Percentiles rank a stretch among this genome's conserved stretches.
Conservation (phyloP, 177 flowering plant genomes). For the Tripterygium wilfordii region DNA sequence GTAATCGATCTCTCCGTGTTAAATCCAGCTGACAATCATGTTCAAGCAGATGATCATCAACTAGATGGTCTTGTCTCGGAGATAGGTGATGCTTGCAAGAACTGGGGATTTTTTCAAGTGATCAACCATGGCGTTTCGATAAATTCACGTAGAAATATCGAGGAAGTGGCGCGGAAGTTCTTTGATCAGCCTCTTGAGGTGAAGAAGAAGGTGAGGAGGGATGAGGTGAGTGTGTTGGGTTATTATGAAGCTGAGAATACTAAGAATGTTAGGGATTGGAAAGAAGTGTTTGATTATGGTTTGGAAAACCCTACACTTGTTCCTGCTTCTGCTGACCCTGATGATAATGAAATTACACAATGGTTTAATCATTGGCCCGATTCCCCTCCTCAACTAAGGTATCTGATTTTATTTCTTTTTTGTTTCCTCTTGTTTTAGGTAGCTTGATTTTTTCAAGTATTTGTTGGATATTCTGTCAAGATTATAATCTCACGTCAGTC, state of each 20-base stretch:
- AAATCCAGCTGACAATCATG: neutral
- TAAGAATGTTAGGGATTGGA: conserved; percentile 77
- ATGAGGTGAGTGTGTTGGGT: conserved; percentile 38
- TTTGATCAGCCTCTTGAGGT: conserved; percentile 36
- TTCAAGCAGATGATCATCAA: no score
- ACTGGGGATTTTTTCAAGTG: conserved; percentile 70
- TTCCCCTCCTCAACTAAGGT: conserved; percentile 50
- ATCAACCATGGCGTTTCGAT: conserved; percentile 54
- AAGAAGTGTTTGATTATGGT: conserved; percentile 52
- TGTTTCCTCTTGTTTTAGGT: neutral
- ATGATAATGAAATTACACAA: conserved; percentile 19
- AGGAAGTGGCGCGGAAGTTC: conserved; percentile 32
- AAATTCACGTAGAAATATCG: conserved; percentile 15
- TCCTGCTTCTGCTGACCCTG: conserved; percentile 36
- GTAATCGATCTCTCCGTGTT: conserved; percentile 36
- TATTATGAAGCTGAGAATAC: conserved; percentile 59
- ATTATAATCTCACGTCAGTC: no score
- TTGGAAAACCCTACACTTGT: conserved; percentile 21
- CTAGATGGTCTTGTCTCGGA: conserved; percentile 11
- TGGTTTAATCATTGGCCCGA: conserved; percentile 53
- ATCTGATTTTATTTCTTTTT: neutral
- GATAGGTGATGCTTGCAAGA: conserved; percentile 36
- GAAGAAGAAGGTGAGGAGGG: conserved; percentile 45
- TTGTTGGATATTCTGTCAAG: no score
- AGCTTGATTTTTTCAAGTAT: no score